These are phyloP conservation scores for Paradendryphiella salina DNA, from an alignment of 2,329 filamentous ascomycete species.

Conservation along the genomic window DNA sequence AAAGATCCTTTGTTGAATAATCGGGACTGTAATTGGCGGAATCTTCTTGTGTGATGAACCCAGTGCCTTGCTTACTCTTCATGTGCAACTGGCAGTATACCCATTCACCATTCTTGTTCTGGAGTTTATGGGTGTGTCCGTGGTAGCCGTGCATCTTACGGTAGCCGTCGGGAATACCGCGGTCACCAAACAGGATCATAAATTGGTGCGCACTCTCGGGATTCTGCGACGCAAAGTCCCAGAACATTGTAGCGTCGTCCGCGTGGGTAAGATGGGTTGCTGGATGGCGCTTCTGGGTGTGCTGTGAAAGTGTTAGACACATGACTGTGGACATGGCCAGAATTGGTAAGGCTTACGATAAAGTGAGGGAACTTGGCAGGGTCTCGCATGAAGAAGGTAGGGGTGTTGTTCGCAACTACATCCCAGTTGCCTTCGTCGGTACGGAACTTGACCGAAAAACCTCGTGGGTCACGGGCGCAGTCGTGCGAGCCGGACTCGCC, in stretches of 20 bases:
- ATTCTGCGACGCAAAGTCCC: conserved; percentile 62
- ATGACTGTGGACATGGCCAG: neutral
- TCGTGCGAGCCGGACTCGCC: conserved; percentile 73
- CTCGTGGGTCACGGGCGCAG: conserved; percentile 71
- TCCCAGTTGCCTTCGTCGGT: conserved; percentile 77
- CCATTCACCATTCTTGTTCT: conserved; percentile 59
- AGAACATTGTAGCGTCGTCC: conserved; percentile 67
- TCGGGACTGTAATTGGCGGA: conserved; percentile 56
- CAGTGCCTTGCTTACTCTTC: conserved; percentile 57
- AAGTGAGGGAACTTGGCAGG: conserved; percentile 69
- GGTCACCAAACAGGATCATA: conserved; percentile 59
- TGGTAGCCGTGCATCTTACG: conserved; percentile 60
- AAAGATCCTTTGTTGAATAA: conserved; percentile 58
- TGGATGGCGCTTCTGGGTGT: conserved; percentile 75
- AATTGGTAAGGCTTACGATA: conserved; percentile 47
- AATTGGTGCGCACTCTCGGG: conserved; percentile 59
- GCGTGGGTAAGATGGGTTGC: conserved; percentile 70
- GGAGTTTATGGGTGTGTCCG: conserved; percentile 58
- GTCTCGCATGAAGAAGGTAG: conserved; percentile 75
- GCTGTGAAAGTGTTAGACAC: conserved; percentile 29
- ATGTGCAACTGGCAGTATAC: conserved; percentile 59
- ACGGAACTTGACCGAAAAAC: conserved; percentile 73
- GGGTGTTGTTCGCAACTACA: conserved; percentile 73
- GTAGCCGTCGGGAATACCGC: conserved; percentile 59
- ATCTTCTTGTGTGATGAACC: conserved; percentile 57